Evolutionary conservation across 129 eudicot genomes (phyloP).

Genomic region (Chrysanthemum makinoi): DNA sequence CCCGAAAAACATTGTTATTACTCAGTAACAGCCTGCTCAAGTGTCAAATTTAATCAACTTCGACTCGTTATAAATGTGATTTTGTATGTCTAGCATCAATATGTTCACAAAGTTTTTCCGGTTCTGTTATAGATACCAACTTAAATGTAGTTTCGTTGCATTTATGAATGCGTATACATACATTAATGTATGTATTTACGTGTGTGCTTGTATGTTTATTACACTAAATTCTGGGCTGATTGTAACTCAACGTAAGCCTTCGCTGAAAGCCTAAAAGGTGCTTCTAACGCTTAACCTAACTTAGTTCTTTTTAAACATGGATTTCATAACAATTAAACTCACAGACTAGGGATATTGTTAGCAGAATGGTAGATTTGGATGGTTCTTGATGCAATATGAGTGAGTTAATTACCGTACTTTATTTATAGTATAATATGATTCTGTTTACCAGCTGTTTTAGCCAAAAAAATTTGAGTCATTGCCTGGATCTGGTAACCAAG

Average conservation of each 20-base stretch:
- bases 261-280: not conserved
- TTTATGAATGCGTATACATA: not conserved
- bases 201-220: not conserved
- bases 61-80: not conserved
- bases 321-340: not conserved
- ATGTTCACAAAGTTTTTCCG: not conserved
- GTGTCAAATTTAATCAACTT: not conserved
- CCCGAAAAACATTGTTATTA: not conserved
- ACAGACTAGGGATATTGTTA: no score
- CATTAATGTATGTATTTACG: not conserved
- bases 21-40: not conserved
- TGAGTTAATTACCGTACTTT: no score
- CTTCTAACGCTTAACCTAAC: not conserved
- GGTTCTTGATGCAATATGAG: no score
- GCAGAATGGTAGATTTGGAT: no score
- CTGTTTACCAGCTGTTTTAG: no score
- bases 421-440: no score
- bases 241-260: not conserved
- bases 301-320: not conserved
- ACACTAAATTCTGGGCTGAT: not conserved
- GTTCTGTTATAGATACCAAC: not conserved
- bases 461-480: not conserved
- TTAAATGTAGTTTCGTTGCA: not conserved
- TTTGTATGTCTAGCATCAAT: not conserved
- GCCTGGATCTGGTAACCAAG: not conserved